These are phyloP conservation scores for Penicillium cataractarum DNA, from an alignment of 495 filamentous ascomycete genomes.

Conservation along the genomic window DNA sequence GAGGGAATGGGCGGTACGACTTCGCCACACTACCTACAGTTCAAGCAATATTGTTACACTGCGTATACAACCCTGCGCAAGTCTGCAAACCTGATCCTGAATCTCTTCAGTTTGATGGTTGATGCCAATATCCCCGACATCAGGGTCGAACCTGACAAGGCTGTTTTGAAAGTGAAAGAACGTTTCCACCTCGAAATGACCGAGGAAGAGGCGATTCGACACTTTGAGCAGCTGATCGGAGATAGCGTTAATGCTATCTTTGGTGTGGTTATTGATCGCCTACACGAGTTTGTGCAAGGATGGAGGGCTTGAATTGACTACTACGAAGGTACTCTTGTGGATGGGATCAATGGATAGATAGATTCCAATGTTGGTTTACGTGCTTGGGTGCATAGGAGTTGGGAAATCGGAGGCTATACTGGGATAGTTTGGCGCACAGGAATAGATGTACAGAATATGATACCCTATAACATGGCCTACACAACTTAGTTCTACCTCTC, in stretches of 20 bases:
- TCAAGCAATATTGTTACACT: constrained; percentile 94
- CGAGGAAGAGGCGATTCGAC: constrained; percentile 89
- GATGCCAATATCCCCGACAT: constrained; percentile 97
- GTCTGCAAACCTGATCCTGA: constrained; percentile 87
- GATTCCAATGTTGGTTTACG: neutral
- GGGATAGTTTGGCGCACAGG: constrained; percentile 1
- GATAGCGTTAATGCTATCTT: constrained; percentile 86
- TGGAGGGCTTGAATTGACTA: constrained; percentile 66
- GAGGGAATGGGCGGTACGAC: constrained; percentile 92
- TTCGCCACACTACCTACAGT: constrained; percentile 78
- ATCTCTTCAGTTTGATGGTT: constrained; percentile 94
- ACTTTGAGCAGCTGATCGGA: constrained; percentile 85
- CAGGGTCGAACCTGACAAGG: constrained; percentile 86
- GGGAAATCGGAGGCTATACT: neutral
- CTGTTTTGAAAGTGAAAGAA: constrained; percentile 92
- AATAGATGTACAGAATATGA: constrained; percentile 6
- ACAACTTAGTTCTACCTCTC: neutral
- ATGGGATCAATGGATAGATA: neutral
- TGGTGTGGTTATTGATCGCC: constrained; percentile 89
- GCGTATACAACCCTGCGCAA: constrained; percentile 92
- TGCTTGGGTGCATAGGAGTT: neutral
- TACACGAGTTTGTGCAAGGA: constrained; percentile 92
- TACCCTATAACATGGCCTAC: constrained; percentile 8
- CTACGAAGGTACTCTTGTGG: neutral
- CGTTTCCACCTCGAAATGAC: constrained; percentile 89